Base-by-base conservation (phyloP, 495 filamentous ascomycete species). In the Aspergillus mulundensis region DNA sequence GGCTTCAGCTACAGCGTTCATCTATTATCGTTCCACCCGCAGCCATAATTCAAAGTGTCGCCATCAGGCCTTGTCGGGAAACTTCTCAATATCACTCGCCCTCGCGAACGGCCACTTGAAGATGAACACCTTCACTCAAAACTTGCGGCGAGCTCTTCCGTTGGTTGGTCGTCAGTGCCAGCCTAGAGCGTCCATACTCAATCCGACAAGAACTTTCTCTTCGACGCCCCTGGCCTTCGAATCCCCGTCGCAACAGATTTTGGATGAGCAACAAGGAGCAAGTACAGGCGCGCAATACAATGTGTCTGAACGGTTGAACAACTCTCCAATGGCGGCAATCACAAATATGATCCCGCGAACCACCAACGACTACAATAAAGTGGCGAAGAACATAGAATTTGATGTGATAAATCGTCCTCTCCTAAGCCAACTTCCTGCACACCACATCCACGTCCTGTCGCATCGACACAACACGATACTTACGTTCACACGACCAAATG, bases 381-480 rank as follows among this genome's bases (percentile, higher is more conserved):
- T 75, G 63, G 68, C 68, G 1, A 66, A 73, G 53, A 67, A 58
- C 53, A 45, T 75, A 23, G 72, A 74, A 64, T 64, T 68, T 58
- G 66, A 71, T 24, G 67, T 77, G 66, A 63, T 71, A 54, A 72
- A 65, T 52, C 58, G 70, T 47, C 67, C 70, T 36, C 71, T 70
- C 54, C 58, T n/a, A n/a, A n/a, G n/a, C n/a, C 65, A 67, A 23
- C 56, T 66, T 51, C 72, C 71, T 62, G 82, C 87, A 8, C 87
- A 94, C 74, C 89, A 93, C 62, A 82, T 98, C 54, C 90, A 97
- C 76, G 78, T 98, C 68, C 95, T 84, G 70, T 67, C 84, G 34
- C 84, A 85, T 58, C 94, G 88, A 76, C 94, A 96, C 80, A 98
- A 98, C 76, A 89, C 88, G 12, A 88, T 97, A 66, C 80, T 98